Base-by-base conservation (phyloP, 1,284 basidiomycete genomes). In the Ustilago sp. region DNA sequence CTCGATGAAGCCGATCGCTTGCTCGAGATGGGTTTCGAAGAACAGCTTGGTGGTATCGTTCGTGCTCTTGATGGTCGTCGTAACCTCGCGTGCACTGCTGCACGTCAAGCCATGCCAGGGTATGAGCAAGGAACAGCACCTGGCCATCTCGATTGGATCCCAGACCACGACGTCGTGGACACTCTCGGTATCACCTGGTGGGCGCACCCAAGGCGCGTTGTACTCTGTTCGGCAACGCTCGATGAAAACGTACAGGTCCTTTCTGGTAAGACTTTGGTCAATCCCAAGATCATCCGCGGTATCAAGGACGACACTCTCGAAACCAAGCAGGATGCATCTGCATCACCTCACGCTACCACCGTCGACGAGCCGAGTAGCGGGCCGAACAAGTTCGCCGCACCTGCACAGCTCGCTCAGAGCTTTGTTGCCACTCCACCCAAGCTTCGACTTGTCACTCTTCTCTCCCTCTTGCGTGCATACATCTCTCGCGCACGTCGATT, bases 221-320 rank as follows among this genome's bases (percentile, higher is more conserved):
- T 99, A 17, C 89, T 99, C 13, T 99, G 97, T 89, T 98, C 95
- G 8, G 97, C 97, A 4, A 99, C 97, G 0, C 94, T 99, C 47
- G 90, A 93, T 62, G 95, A 97, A 77, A 94, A 94, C 79, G 95
- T 99, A 4, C 94, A 98, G 86, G 93, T 93, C 79, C 88, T 99
- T 28, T 94, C 95, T 0, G 95, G 94, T 7, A 91, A 91, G 38
- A 90, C 94, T 1, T 88, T 99, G 39, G 88, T 86, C 53, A 79
- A 89, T 55, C 89, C 89, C 0, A 80, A 88, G 45, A 83, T 88
- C n/a, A 87, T 89, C 73, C 84, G 88, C 15, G 87, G 85, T 5
- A 57, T 59, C 56, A 69, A 68, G 41, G 65, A 71, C 17, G 65
- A 71, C 35, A 32, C 50, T 9, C 19, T 50, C 43, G 77, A 53